Base-by-base conservation (phyloP, 2,329 filamentous ascomycete genomes). In the Epichloe elymi region DNA sequence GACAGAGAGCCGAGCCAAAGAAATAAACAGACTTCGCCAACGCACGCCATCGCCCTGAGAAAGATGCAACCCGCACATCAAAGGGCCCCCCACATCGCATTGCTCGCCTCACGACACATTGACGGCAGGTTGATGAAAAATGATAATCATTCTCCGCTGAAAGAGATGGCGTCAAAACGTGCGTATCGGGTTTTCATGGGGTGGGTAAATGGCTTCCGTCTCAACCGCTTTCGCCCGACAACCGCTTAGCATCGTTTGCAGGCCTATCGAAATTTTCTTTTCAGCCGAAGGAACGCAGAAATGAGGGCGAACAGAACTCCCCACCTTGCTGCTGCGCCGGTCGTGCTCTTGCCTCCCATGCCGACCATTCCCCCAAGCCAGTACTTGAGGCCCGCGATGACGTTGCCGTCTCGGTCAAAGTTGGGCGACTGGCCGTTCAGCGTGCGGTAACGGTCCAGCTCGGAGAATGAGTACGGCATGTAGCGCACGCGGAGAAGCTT, bases 401-500 rank as follows among this genome's bases (percentile, higher is more conserved):
- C 68, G 36, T 70, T 71, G 55, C 81, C 80, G 51, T 75, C 65
- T 58, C 82, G 77, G 64, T 83, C 78, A 61, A 85, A 85, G 64
- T 80, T 72, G 55, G 80, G 78, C 61, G 70, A 74, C 55, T 62
- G 52, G 19, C 59, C 57, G 47, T 70, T 69, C 57, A 78, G 62
- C 42, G 65, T 63, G 46, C 69, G 59, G 54, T 76, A 66, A 46
- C 72, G 66, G 43, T 67, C 64, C 52, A 80, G 68, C 55, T 76
- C 65, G 15, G 59, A 61, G 58, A 63, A 63, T 37, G 68, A 66
- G 65, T 82, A 84, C 3, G 82, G 82, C 69, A 82, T 77, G 68
- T 85, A 85, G 54, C 87, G 78, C 49, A 87, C 73, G 53, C 77
- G 74, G 57, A 91, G 70, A 54, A 88, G 61, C 39, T 68, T 55